Base-by-base conservation (phyloP, 352 stramenopile genomes). In the Phytopythium kandeliae region DNA sequence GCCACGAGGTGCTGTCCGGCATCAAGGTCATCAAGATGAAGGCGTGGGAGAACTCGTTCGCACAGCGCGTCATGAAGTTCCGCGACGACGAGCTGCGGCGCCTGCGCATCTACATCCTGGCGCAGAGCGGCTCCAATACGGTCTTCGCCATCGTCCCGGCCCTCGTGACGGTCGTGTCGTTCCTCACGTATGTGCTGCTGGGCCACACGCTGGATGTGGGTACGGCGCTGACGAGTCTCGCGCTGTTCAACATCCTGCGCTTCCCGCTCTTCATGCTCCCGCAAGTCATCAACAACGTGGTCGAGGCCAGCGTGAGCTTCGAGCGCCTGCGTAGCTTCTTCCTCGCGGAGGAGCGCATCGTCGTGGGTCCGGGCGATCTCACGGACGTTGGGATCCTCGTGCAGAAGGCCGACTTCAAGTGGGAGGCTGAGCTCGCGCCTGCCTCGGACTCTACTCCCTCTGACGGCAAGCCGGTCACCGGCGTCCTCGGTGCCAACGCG, bases 251-350 rank as follows among this genome's bases (percentile, higher is more conserved):
- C 54, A 87, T 98, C 38, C 72, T 99, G 17, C 84, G 96, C 31
- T 98, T 98, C 65, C 96, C 96, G 35, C 69, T 99, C 11, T 97
- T 97, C 54, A 97, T 98, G 74, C 67, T 99, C 5, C 96, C 97
- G 12, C 72, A 95, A 42, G 90, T 97, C 8, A 90, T 99, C 56
- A 98, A 98, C 68, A 88, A 85, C 28, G 73, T 97, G 31, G 85
- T 98, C 0, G 92, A 98, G 63, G 92, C 89, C 4, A 78, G 59
- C 30, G 71, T 84, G 15, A 85, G 73, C 56, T 69, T 80, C 34
- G 65, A 85, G 37, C 78, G 81, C 58, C 60, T 92, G 45, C 50
- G 65, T 38, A 71, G 68, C 45, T 92, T 83, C 58, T 83, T 92
- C 45, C 45, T 89, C 28, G 78, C 77, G 15, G 69, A 85, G 40